A percentile compares a stretch with the other conserved stretches of the same genome.
phyloP scores from a whole-genome alignment of 306 rosid species.

The Prinsepia uniflora region DNA sequence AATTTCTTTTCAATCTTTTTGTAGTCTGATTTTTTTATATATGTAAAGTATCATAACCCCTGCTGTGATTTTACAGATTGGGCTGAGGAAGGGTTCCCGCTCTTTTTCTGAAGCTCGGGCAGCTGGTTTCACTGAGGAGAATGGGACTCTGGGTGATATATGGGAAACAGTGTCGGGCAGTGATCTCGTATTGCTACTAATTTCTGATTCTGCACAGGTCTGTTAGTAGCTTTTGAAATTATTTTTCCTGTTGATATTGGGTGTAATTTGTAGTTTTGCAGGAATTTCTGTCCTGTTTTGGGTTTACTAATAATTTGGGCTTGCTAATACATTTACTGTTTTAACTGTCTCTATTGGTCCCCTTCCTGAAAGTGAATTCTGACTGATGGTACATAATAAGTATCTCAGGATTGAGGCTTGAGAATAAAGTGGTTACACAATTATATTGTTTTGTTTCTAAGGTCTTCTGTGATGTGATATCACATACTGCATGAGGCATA shows the following conservation, averaged over 20 bases:
- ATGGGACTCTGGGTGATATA: constrained; percentile 90
- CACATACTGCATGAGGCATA: too few species aligned
- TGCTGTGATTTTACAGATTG: constrained; percentile 48
- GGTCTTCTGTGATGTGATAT: too few species aligned
- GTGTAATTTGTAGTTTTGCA: not conserved
- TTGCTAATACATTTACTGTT: not conserved
- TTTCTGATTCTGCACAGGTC: constrained; percentile 98
- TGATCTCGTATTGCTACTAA: constrained; percentile 87
- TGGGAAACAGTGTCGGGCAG: constrained; percentile 78
- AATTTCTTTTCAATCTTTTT: not conserved
- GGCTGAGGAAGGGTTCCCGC: constrained; percentile 91
- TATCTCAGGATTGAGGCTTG: not conserved
- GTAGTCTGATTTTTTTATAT: not conserved
- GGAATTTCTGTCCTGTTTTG: not conserved
- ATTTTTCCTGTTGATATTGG: not conserved
- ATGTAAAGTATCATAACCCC: not conserved
- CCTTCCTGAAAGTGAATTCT: too few species aligned
- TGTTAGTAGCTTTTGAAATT: constrained; percentile 14
- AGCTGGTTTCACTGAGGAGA: constrained; percentile 86
- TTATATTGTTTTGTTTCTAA: not conserved
- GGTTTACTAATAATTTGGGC: not conserved
- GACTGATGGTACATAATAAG: too few species aligned
- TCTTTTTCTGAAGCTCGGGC: constrained; percentile 88
- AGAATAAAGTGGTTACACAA: not conserved
- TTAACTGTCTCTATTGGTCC: too few species aligned